Percentiles rank a stretch among this genome's conserved stretches.
phyloP scores from a whole-genome alignment of 2,329 filamentous ascomycete genomes.

The Neopestalotiopsis sp. region DNA sequence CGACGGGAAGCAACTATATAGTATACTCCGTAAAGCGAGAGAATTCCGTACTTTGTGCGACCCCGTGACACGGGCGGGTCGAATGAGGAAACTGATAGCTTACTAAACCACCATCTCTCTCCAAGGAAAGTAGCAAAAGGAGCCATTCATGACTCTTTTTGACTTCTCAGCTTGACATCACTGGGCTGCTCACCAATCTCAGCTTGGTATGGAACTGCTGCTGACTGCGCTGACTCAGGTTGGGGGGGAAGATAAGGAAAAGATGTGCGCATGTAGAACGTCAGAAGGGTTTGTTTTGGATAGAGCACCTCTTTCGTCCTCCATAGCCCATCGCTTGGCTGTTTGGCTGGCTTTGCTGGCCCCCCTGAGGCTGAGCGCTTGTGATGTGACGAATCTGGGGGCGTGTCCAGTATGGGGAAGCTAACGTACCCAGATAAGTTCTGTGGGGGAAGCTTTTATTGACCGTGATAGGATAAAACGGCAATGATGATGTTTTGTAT shows the following conservation, averaged over 20 bases:
- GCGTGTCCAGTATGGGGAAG: constrained; percentile 12
- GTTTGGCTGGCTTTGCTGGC: no score
- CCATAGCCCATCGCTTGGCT: background rate
- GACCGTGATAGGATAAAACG: constrained; percentile 26
- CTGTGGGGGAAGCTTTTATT: constrained; percentile 32
- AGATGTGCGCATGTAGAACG: background rate
- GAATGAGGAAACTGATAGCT: background rate
- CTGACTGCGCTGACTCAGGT: constrained; percentile 5
- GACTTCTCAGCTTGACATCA: constrained; percentile 13
- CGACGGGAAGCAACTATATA: background rate
- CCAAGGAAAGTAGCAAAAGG: background rate
- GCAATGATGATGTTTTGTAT: constrained; percentile 12
- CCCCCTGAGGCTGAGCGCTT: constrained; percentile 7
- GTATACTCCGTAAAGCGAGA: background rate
- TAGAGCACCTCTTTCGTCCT: background rate
- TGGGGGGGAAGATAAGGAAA: background rate
- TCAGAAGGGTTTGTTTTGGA: no score
- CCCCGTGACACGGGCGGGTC: background rate
- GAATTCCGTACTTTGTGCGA: background rate
- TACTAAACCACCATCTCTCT: background rate
- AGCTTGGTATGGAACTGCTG: background rate
- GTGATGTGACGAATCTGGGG: constrained; percentile 19
- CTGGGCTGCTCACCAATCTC: constrained; percentile 3
- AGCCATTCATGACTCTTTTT: background rate
- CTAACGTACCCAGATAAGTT: constrained; percentile 23